These are phyloP conservation scores for Tetragonia tetragonoides DNA, from an alignment of 148 eudicot species.

Conservation along the genomic window DNA sequence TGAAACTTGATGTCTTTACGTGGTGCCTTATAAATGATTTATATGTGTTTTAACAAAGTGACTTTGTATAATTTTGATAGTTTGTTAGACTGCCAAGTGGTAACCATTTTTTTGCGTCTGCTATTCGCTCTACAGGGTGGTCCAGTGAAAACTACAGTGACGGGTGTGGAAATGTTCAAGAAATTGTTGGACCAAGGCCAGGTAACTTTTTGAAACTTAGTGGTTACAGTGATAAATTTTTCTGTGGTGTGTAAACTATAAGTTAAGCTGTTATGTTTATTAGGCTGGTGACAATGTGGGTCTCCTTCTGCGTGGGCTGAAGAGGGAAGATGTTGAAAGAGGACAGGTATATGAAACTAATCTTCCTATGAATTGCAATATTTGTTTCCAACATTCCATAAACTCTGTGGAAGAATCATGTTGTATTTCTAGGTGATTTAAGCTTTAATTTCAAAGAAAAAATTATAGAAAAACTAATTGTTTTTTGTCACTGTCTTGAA, in stretches of 20 bases:
- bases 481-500: background rate
- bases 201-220: constrained; percentile 39
- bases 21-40: background rate
- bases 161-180: constrained; percentile 99
- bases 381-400: background rate
- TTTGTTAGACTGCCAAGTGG: background rate
- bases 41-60: constrained; percentile 2
- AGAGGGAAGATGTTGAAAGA: constrained; percentile 67
- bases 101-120: background rate
- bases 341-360: constrained; percentile 36
- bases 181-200: constrained; percentile 80
- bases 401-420: background rate
- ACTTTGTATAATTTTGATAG: background rate
- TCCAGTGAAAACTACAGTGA: constrained; percentile 71
- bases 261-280: constrained; percentile 13
- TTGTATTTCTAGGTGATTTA: background rate
- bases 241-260: constrained; percentile 8
- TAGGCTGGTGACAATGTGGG: constrained; percentile 99
- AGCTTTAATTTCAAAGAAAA: background rate
- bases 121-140: constrained; percentile 47
- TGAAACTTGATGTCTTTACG: constrained; percentile 1
- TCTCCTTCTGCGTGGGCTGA: constrained; percentile 90
- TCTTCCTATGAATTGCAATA: background rate
- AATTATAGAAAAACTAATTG: background rate
- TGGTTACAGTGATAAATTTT: background rate